Evolutionary conservation across 2,329 filamentous ascomycete species (phyloP).

Genomic region (Fragosphaeria purpurea): DNA sequence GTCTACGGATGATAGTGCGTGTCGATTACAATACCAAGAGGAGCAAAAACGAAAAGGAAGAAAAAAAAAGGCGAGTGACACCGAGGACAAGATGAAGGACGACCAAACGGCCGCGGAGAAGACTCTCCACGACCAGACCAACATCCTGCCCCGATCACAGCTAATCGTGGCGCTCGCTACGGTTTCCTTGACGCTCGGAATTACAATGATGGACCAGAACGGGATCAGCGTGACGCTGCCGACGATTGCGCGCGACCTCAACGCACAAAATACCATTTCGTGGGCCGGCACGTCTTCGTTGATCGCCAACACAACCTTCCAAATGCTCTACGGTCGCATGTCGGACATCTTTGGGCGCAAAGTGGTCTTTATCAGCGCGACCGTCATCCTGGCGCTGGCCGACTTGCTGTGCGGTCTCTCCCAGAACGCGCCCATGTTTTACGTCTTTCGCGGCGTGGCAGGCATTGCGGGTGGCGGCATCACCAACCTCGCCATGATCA

Average conservation of each 20-base stretch:
- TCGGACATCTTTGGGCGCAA: constrained; percentile 55
- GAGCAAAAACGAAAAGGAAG: too few relatives aligned
- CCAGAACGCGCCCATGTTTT: constrained; percentile 46
- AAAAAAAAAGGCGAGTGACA: too few relatives aligned
- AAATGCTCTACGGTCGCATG: constrained; percentile 51
- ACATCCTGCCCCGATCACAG: constrained; percentile 42
- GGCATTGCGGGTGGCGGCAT: constrained; percentile 53
- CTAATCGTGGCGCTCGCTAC: constrained; percentile 39
- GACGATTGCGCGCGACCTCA: constrained; percentile 25
- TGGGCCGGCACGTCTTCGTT: constrained; percentile 46
- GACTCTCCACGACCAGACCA: constrained; percentile 31
- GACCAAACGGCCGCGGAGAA: constrained; percentile 3
- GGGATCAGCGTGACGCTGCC: constrained; percentile 40
- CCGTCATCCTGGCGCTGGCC: constrained; percentile 42
- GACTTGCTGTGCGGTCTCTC: constrained; percentile 51
- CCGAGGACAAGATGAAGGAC: too few relatives aligned
- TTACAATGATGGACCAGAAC: constrained; percentile 48
- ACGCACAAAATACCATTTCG: constrained; percentile 38
- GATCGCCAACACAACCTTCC: constrained; percentile 51
- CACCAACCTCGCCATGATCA: constrained; percentile 48
- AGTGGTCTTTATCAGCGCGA: constrained; percentile 41
- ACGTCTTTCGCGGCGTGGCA: constrained; percentile 48
- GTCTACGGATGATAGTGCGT: too few relatives aligned
- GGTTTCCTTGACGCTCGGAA: constrained; percentile 41
- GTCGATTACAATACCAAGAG: too few relatives aligned